Percentiles rank a stretch among this genome's conserved stretches.
Conservation (phyloP, 2,329 filamentous ascomycete genomes). For the Claviceps digitariae region DNA sequence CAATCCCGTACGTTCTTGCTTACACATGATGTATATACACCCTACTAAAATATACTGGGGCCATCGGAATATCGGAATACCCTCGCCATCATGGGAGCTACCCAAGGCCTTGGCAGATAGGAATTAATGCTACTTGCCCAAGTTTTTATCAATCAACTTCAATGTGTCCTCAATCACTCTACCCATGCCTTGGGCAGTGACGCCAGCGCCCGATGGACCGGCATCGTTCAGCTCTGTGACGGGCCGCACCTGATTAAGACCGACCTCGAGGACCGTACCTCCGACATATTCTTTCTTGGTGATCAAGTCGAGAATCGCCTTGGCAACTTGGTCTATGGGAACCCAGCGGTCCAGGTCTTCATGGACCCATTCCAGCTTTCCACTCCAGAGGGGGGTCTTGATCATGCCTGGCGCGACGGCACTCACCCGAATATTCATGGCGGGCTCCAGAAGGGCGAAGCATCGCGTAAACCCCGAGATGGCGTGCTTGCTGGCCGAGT, state of each 20-base stretch:
- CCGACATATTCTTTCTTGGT: slow-evolving; percentile 16
- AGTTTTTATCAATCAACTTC: not conserved
- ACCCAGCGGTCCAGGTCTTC: slow-evolving; percentile 18
- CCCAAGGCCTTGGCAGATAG: not conserved
- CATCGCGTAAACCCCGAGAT: slow-evolving; percentile 19
- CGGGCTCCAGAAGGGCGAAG: slow-evolving; percentile 16
- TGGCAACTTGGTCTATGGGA: slow-evolving; percentile 21
- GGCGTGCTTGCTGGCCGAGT: slow-evolving; percentile 16
- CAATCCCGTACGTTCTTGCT: too few species aligned
- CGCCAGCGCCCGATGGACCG: slow-evolving; percentile 3
- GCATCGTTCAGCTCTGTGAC: slow-evolving; percentile 5
- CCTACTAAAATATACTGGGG: too few species aligned
- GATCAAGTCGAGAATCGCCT: slow-evolving; percentile 21
- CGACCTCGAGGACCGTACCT: slow-evolving; percentile 7
- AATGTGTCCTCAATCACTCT: not conserved
- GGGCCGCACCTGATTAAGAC: slow-evolving; percentile 2
- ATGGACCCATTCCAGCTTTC: slow-evolving; percentile 20
- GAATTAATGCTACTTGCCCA: slow-evolving; percentile 2
- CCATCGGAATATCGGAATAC: too few species aligned
- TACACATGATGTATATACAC: too few species aligned
- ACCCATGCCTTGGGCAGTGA: not conserved
- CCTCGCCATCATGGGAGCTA: too few species aligned
- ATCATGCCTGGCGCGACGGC: slow-evolving; percentile 24
- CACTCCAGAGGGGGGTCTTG: slow-evolving; percentile 24
- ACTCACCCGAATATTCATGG: slow-evolving; percentile 17